Conservation (phyloP, 2,329 filamentous ascomycete species). For the Polychaeton citri region DNA sequence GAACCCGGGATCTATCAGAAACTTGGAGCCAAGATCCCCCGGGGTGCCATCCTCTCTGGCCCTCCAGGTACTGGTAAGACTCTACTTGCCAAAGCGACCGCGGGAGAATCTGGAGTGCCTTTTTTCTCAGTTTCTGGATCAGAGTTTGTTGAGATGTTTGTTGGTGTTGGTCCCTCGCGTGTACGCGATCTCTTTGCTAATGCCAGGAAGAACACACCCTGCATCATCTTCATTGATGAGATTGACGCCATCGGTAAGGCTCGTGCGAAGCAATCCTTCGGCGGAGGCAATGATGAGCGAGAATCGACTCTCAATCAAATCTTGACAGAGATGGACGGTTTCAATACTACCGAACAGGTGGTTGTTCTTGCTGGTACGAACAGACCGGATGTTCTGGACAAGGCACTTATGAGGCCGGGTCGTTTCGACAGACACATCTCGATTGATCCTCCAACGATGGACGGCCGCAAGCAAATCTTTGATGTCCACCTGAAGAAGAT, state of each 20-base stretch:
- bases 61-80: conserved; percentile 98
- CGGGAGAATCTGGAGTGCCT: conserved; percentile 88
- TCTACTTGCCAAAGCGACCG: conserved; percentile 88
- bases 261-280: conserved; percentile 67
- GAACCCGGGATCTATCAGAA: conserved; percentile 85
- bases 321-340: conserved; percentile 97
- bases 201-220: conserved; percentile 88
- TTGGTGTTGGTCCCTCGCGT: conserved; percentile 90
- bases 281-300: conserved; percentile 90
- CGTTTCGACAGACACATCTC: conserved; percentile 94
- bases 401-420: conserved; percentile 89
- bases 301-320: conserved; percentile 98
- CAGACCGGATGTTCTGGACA: conserved; percentile 84
- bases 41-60: conserved; percentile 91
- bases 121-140: conserved; percentile 98
- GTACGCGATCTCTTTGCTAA: conserved; percentile 91
- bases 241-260: conserved; percentile 96
- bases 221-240: conserved; percentile 99
- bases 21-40: conserved; percentile 92
- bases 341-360: conserved; percentile 93
- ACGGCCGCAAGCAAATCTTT: conserved; percentile 92
- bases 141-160: conserved; percentile 99
- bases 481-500: conserved; percentile 89
- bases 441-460: conserved; percentile 93
- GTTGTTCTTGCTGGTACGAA: conserved; percentile 96